Percentiles rank a stretch among this genome's conserved stretches.
These are phyloP conservation scores for Phaeosphaeria sp. DNA, from an alignment of 2,329 filamentous ascomycete species.

Conservation along the genomic window DNA sequence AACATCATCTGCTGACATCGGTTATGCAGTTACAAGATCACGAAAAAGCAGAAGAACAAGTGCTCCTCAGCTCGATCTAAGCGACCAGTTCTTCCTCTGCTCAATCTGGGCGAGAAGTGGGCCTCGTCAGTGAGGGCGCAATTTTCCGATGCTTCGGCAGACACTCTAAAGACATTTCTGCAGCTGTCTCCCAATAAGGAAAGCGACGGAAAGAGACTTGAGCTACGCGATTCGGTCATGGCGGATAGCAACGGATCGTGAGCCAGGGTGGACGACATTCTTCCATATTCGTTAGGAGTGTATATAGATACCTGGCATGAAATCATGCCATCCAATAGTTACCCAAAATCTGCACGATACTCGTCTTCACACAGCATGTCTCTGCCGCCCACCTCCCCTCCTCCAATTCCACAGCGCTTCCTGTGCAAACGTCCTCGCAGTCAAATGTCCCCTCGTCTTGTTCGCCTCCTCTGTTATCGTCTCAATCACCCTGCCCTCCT, in stretches of 20 bases:
- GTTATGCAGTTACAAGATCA: background rate
- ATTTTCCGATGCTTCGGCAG: background rate
- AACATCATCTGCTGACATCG: background rate
- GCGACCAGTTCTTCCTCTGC: background rate
- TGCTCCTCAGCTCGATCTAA: background rate
- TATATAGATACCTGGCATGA: background rate
- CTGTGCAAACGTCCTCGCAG: slow-evolving; percentile 81
- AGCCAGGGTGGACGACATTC: background rate
- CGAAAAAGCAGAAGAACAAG: background rate
- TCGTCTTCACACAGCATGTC: slow-evolving; percentile 52
- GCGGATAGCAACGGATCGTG: background rate
- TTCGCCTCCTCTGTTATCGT: slow-evolving; percentile 78
- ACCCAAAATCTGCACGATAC: background rate
- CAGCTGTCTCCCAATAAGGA: background rate
- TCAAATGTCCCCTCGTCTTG: slow-evolving; percentile 73
- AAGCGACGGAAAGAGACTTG: background rate
- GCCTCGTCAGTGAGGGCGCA: background rate
- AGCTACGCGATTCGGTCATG: background rate
- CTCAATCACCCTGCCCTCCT: slow-evolving; percentile 78
- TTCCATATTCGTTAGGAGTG: background rate
- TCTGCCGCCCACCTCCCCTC: slow-evolving; percentile 69
- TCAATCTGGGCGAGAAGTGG: background rate
- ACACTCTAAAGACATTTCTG: background rate
- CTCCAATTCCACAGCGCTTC: slow-evolving; percentile 91
- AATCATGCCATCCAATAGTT: background rate